Evolutionary conservation across 371 early-diverging fungal genomes (phyloP).

Genomic region (Apophysomyces elegans): DNA sequence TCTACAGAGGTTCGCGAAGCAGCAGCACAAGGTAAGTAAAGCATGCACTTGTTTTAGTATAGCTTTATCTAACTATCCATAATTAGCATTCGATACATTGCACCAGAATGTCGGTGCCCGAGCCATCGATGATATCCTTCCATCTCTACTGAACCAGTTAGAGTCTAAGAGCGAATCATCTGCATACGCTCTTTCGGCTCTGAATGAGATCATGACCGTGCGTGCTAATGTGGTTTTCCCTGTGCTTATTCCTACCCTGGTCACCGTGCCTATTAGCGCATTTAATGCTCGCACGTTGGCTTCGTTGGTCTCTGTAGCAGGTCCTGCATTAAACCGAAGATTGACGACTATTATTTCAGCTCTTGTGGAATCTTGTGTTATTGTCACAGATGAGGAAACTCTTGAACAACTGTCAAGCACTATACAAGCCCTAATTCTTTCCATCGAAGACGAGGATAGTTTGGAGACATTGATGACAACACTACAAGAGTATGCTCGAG

Average conservation of each 20-base stretch:
- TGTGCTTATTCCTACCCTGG: constrained; percentile 91
- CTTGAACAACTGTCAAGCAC: constrained; percentile 71
- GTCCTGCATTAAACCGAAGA: constrained; percentile 82
- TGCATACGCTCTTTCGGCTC: constrained; percentile 85
- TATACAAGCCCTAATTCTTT: constrained; percentile 65
- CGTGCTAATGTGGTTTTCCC: constrained; percentile 96
- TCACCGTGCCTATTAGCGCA: constrained; percentile 83
- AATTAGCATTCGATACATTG: constrained; percentile 87
- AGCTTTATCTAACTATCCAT: neutral
- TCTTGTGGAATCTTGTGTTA: constrained; percentile 70
- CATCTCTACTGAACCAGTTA: constrained; percentile 84
- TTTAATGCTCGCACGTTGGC: constrained; percentile 93
- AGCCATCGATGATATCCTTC: constrained; percentile 92
- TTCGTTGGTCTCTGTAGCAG: constrained; percentile 91
- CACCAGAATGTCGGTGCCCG: constrained; percentile 88
- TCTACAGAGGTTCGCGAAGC: constrained; percentile 89
- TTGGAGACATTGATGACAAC: constrained; percentile 72
- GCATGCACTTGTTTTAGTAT: neutral
- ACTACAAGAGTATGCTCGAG: constrained; percentile 68
- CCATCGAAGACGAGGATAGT: constrained; percentile 80
- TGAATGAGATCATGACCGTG: constrained; percentile 96
- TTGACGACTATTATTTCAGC: constrained; percentile 80
- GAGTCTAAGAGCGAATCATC: constrained; percentile 67
- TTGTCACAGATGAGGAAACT: constrained; percentile 72
- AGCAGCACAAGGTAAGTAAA: constrained; percentile 73